Base-by-base conservation (phyloP, 2,329 filamentous ascomycete genomes). In the Clarireedia hainanense region DNA sequence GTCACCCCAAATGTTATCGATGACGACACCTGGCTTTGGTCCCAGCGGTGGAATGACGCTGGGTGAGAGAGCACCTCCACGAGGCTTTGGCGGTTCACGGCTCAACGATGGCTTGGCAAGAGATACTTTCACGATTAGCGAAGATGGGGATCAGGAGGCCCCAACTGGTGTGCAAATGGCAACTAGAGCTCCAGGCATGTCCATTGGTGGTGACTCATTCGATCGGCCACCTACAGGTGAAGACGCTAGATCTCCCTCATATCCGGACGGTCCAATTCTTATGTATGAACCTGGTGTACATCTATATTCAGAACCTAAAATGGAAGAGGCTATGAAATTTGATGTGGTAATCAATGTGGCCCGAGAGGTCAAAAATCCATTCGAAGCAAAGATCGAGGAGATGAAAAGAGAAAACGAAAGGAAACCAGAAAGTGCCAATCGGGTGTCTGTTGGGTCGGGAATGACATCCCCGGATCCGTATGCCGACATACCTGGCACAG, bases 331-430 rank as follows among this genome's bases (percentile, higher is more conserved):
- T 2, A 78, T 85, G 10, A 77, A 80, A 36, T 95, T 91, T 61
- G 89, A 94, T 63, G 85, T 92, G 2, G 83, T 95, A 17, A 84
- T 94, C 67, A 95, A 95, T 61, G 89, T 92, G 6, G 89, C 89
- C 1, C 84, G 86, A 57, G 89, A 95, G 70, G 89, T 94, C 2
- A 77, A 78, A 56, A 91, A 94, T 65, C 89, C 89, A 0, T 90
- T 92, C 66, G 72, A 73, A 9, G 65, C 63, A 62, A 69, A 56
- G 58, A 89, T 92, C 65, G 72, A 72, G 6, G 65, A 64, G 63
- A 68, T 55, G 60, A 65, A 63, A 62, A 69, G 54, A 59, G 58
- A 58, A 47, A 64, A 57, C 34, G 63, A 60, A 5, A 64, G 65
- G 47, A 59, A 58, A 30, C 56, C 59, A 6, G 58, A 62, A 63